Base-by-base conservation (phyloP, 306 rosid genomes). In the Cyamopsis tetragonoloba region DNA sequence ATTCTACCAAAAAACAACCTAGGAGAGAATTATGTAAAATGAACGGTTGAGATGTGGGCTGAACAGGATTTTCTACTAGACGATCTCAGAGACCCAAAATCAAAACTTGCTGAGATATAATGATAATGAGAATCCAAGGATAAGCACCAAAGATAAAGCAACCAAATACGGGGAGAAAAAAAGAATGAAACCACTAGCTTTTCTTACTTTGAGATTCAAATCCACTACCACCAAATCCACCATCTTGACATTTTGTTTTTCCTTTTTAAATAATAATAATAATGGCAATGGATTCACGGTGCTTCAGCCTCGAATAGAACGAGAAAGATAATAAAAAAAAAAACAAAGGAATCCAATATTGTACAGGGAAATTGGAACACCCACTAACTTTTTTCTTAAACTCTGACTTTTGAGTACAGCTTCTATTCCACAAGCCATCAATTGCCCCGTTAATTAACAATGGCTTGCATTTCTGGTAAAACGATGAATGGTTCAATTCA, bases 201-300 rank as follows among this genome's bases (percentile, higher is more conserved):
- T 74, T 55, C 39, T 55, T 15, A 13, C 7, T 79, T 75, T 15
- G 44, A 57, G 42, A 69, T 79, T 74, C 72, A 73, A 76, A 59
- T 53, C 87, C 74, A 49, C 50, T 80, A 88, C 92, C 97, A 88
- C 92, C 97, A 79, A 86, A 86, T 74, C 96, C 96, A 83, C 80
- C 79, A 69, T 74, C 79, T 74, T 55, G 47, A 34, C 59, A 18
- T 27, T 76, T 60, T 42, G 15, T 27, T 76, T 60, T 42, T 19
- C 12, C 12, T 49, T 54, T 62, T 44, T 18, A 20, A 64, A 54
- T 53, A 54, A 75, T 48, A 64, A 54, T 53, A 54, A 75, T 48
- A 39, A 60, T 57, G 77, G 46, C 51, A 61, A 60, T 60, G 80
- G 75, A 79, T 77, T 71, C 79, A 73, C 80, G 72, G 20, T 65